Evolutionary conservation across 805 yeast species (phyloP).

Genomic region (Ogataea sp.): DNA sequence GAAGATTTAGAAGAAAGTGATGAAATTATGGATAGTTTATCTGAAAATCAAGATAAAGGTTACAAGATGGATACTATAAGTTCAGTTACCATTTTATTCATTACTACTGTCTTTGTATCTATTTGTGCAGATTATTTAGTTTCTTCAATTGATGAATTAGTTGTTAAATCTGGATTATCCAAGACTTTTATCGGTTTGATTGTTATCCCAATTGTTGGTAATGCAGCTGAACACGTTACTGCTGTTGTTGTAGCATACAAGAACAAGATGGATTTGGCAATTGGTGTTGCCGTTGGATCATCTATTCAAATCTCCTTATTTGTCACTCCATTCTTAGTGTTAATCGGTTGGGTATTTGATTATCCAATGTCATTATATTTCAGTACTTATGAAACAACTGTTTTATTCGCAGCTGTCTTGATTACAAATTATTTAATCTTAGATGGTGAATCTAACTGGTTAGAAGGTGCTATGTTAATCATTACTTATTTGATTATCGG

Average conservation of each 20-base stretch:
- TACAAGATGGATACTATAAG: too few relatives aligned
- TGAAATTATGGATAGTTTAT: not conserved
- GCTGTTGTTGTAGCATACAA: slow-evolving; percentile 92
- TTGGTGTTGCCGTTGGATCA: slow-evolving; percentile 95
- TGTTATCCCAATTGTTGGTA: slow-evolving; percentile 93
- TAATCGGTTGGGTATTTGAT: slow-evolving; percentile 86
- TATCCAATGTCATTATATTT: slow-evolving; percentile 91
- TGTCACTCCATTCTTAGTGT: slow-evolving; percentile 91
- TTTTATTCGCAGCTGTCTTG: slow-evolving; percentile 82
- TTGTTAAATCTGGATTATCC: slow-evolving; percentile 74
- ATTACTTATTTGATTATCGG: slow-evolving; percentile 84
- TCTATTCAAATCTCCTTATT: slow-evolving; percentile 92
- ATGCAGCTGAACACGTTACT: slow-evolving; percentile 98
- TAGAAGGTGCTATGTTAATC: slow-evolving; percentile 89
- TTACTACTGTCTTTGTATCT: slow-evolving; percentile 74
- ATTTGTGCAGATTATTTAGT: slow-evolving; percentile 91
- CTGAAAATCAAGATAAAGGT: slow-evolving; percentile 36
- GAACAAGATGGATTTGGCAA: slow-evolving; percentile 95
- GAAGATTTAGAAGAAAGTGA: slow-evolving; percentile 40
- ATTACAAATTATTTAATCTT: slow-evolving; percentile 78
- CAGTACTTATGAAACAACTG: slow-evolving; percentile 89
- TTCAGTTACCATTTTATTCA: slow-evolving; percentile 46
- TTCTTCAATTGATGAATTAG: slow-evolving; percentile 87
- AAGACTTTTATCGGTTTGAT: slow-evolving; percentile 94
- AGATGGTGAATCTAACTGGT: slow-evolving; percentile 96